Percentiles rank a stretch among this genome's conserved stretches.
Conservation (phyloP, 2,329 filamentous ascomycete genomes). For the Microsporum canis region DNA sequence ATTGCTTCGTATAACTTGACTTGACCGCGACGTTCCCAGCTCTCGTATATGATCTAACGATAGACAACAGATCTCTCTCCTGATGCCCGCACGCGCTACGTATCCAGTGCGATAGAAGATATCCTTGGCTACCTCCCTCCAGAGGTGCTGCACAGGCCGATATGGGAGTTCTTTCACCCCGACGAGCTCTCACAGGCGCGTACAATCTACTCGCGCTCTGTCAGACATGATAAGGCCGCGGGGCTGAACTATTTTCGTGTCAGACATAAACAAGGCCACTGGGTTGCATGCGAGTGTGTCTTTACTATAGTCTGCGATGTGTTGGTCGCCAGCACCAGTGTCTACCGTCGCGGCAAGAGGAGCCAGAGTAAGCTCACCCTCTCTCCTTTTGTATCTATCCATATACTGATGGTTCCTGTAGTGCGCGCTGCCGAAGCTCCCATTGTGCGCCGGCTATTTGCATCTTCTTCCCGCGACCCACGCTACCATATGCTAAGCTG, state of each 20-base stretch:
- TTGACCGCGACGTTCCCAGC: background rate
- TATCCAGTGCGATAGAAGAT: constrained; percentile 70
- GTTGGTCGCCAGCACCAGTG: constrained; percentile 69
- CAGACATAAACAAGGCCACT: constrained; percentile 55
- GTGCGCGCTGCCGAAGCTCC: constrained; percentile 68
- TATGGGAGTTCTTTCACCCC: constrained; percentile 78
- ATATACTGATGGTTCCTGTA: constrained; percentile 26
- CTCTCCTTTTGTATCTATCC: background rate
- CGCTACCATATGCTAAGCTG: constrained; percentile 85
- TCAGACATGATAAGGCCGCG: constrained; percentile 71
- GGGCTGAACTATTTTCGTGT: constrained; percentile 71
- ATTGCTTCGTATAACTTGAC: constrained; percentile 10
- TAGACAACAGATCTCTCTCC: constrained; percentile 52
- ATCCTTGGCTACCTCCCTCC: constrained; percentile 69
- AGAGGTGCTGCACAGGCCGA: constrained; percentile 63
- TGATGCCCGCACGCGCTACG: constrained; percentile 70
- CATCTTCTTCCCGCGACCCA: constrained; percentile 64
- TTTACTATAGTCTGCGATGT: constrained; percentile 85
- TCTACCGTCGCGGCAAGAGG: constrained; percentile 57
- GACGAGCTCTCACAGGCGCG: constrained; percentile 67
- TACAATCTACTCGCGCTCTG: constrained; percentile 58
- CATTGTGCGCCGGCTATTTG: constrained; percentile 63
- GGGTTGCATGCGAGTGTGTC: constrained; percentile 75
- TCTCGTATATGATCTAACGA: constrained; percentile 8
- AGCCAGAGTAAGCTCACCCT: constrained; percentile 55